Conservation (phyloP, 202 grass and related monocot species). For the Schoenoplectus triqueter region DNA sequence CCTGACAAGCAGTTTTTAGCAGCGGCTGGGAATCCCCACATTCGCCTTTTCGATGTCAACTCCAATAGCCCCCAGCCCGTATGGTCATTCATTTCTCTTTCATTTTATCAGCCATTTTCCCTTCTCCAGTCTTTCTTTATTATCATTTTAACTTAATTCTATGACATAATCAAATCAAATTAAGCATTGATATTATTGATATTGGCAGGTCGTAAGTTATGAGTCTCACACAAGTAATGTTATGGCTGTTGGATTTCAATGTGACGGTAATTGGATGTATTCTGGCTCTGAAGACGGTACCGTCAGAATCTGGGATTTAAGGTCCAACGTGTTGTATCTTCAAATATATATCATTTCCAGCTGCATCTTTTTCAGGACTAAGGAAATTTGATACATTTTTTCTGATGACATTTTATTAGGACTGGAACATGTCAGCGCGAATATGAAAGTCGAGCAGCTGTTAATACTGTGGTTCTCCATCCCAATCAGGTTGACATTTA, state of each 20-base stretch:
- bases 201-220: constrained; percentile 79
- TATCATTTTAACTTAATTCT: neutral
- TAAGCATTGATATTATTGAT: neutral
- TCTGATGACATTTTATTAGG: constrained; percentile 45
- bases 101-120: neutral
- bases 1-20: constrained; percentile 87
- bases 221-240: constrained; percentile 97
- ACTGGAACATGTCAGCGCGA: constrained; percentile 89
- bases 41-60: constrained; percentile 90
- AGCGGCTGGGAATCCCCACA: constrained; percentile 91
- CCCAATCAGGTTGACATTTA: constrained; percentile 78
- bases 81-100: constrained; percentile 17
- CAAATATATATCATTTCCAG: constrained; percentile 24
- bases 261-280: constrained; percentile 99
- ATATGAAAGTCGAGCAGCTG: constrained; percentile 92
- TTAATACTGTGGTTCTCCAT: constrained; percentile 94
- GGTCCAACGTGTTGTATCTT: constrained; percentile 46
- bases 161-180: neutral
- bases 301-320: constrained; percentile 94
- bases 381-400: constrained; percentile 29
- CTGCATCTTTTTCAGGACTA: constrained; percentile 2
- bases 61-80: constrained; percentile 82
- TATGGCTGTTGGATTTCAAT: constrained; percentile 96
- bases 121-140: constrained; percentile 5
- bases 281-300: constrained; percentile 96